Evolutionary conservation across 1,284 basidiomycete species (phyloP).

Genomic region (Austroboletus niveus): DNA sequence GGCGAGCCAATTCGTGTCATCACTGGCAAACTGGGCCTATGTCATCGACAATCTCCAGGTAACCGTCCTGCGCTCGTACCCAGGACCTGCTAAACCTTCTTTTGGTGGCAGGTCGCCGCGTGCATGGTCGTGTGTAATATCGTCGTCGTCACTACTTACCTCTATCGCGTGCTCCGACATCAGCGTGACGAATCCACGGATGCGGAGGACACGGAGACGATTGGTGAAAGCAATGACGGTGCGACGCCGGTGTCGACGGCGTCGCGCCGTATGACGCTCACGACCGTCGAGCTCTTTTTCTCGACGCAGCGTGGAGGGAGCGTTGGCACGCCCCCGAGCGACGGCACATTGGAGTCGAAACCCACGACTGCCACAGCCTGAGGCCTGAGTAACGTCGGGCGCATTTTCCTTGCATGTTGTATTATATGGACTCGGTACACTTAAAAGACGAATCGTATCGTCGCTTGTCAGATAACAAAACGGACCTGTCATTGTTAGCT

Average conservation of each 20-base stretch:
- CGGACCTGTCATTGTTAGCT: too few species aligned
- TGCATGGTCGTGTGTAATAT: conserved; percentile 19
- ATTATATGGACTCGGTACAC: too few species aligned
- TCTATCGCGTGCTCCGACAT: conserved; percentile 14
- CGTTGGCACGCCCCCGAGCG: too few species aligned
- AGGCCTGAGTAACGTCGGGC: too few species aligned
- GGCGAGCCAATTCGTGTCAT: conserved; percentile 1
- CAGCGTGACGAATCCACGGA: not conserved
- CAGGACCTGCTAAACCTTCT: too few species aligned
- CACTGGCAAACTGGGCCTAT: not conserved
- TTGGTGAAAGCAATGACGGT: not conserved
- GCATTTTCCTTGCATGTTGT: too few species aligned
- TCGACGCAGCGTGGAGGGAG: not conserved
- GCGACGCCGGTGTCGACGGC: not conserved
- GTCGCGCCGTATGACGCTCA: conserved; percentile 8
- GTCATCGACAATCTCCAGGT: conserved; percentile 19
- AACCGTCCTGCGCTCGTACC: not conserved
- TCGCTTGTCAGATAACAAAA: too few species aligned
- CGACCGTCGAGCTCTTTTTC: conserved; percentile 13
- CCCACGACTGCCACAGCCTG: too few species aligned
- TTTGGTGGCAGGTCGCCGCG: conserved; percentile 7
- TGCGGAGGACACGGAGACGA: not conserved
- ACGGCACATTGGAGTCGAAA: too few species aligned
- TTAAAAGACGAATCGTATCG: too few species aligned
- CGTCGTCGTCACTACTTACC: conserved; percentile 18